These are phyloP conservation scores for Syzygium grande DNA, from an alignment of 345 rosid genomes.

Conservation along the genomic window DNA sequence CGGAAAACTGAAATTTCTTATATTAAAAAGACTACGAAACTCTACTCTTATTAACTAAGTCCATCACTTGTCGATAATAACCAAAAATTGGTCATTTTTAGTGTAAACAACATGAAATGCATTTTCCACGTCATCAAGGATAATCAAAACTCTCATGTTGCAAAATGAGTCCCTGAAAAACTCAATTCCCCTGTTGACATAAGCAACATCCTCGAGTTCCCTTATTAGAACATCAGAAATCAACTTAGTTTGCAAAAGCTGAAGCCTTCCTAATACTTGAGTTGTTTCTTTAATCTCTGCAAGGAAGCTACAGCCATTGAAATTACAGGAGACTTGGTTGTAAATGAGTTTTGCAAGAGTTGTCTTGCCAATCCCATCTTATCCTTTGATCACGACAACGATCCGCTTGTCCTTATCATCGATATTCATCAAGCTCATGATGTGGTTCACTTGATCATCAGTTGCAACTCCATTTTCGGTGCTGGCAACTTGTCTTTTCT, in stretches of 20 bases:
- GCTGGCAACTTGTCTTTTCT: neutral
- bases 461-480: neutral
- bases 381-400: neutral
- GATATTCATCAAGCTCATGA: neutral
- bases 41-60: too few species aligned
- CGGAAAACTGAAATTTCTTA: too few species aligned
- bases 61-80: too few species aligned
- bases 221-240: neutral
- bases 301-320: conserved; percentile 20
- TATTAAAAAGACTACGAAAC: too few species aligned
- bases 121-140: conserved; percentile 14
- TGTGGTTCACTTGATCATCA: neutral
- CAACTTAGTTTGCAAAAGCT: conserved; percentile 1
- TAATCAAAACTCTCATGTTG: conserved; percentile 2
- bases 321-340: conserved; percentile 6
- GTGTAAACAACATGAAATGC: neutral
- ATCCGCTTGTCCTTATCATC: neutral
- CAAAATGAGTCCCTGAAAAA: neutral
- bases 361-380: conserved; percentile 3
- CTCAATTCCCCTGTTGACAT: neutral
- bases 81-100: too few species aligned
- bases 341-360: conserved; percentile 17
- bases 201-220: neutral
- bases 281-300: conserved; percentile 17
- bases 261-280: neutral